Evolutionary conservation across 1,139 yeast species (phyloP), one percentile per base, ranked within the genome.

Genomic region (Suhomyces anneliseae): DNA sequence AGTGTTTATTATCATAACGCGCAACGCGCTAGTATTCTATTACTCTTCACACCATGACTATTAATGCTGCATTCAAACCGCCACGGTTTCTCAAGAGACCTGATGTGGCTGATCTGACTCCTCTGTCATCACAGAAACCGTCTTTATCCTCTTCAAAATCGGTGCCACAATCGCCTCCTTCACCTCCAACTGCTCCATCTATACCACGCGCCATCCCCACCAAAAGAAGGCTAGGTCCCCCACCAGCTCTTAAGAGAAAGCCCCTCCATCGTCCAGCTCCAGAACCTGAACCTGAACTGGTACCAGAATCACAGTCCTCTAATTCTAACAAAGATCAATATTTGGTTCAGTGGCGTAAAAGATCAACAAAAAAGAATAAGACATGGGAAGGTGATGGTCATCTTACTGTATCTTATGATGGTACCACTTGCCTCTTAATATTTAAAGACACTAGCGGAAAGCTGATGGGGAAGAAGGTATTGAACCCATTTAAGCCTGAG

Each of bases 301-400:
- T 33, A 26, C 27, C 33, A 32, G 24, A 40, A 27, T 10, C 29
- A 33, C 43, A n/a, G 14, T 14, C 32, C 46, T 14, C 42, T 27
- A 31, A 8, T 8, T 31, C 5, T 10, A 7, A 26, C 12, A 39
- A 39, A 7, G 38, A 39, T n/a, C 54, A 52, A 32, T 78, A 62
- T 52, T 54, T 64, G 26, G 82, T 83, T 2, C 78, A 88, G 55
- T 88, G 87, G 80, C 71, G 99, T 38, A 90, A 88, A 62, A 75
- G 74, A 37, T 73, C 93, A 0, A 74, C 69, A 36, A 89, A 87
- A 66, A 90, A 92, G 72, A 83, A 90, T 64, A 92, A 92, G 62
- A 85, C 92, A 0, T 93, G 99, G 99, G 95, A 90, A 48, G 96
- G 96, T 3, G 99, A 93, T 66, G 98, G 97, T 0, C 65, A 68